These are phyloP conservation scores for Aureobasidium pullulans DNA, from an alignment of 2,329 filamentous ascomycete species.

Conservation along the genomic window DNA sequence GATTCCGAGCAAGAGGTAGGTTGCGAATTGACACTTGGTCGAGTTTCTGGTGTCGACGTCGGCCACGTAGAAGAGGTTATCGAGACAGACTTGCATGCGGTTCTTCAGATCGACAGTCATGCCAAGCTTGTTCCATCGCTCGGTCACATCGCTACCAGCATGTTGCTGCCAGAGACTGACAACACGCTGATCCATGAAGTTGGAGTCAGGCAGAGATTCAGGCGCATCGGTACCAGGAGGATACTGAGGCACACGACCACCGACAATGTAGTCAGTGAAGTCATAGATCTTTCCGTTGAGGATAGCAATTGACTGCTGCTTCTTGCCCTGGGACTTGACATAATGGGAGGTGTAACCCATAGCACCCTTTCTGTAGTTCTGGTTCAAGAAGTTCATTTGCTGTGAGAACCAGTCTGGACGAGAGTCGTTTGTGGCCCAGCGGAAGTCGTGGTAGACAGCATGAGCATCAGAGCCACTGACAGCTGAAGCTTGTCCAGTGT, in stretches of 20 bases:
- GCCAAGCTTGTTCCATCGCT: constrained; percentile 68
- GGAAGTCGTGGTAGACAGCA: constrained; percentile 84
- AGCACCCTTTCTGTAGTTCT: constrained; percentile 76
- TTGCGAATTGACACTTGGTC: constrained; percentile 73
- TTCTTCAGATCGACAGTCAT: constrained; percentile 50
- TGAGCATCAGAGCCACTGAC: constrained; percentile 65
- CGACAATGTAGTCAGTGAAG: constrained; percentile 71
- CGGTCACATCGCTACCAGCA: constrained; percentile 71
- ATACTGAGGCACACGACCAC: constrained; percentile 60
- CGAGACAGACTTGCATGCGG: constrained; percentile 73
- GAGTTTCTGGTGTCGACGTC: constrained; percentile 89
- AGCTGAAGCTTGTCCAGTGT: constrained; percentile 57
- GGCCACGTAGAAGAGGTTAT: constrained; percentile 92
- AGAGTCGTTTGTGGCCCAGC: constrained; percentile 70
- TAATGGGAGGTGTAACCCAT: constrained; percentile 77
- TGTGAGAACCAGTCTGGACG: constrained; percentile 90
- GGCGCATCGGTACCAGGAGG: constrained; percentile 45
- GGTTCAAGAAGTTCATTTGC: constrained; percentile 69
- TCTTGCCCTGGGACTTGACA: constrained; percentile 61
- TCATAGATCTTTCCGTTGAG: constrained; percentile 80
- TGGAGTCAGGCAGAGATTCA: constrained; percentile 39
- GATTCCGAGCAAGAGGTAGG: constrained; percentile 81
- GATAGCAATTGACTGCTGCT: constrained; percentile 64
- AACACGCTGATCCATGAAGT: constrained; percentile 77
- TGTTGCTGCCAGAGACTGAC: constrained; percentile 68